A percentile compares a stretch with the other conserved stretches of the same genome.
These are phyloP conservation scores for Vaucheria bursata DNA, from an alignment of 352 stramenopile genomes.

Conservation along the genomic window DNA sequence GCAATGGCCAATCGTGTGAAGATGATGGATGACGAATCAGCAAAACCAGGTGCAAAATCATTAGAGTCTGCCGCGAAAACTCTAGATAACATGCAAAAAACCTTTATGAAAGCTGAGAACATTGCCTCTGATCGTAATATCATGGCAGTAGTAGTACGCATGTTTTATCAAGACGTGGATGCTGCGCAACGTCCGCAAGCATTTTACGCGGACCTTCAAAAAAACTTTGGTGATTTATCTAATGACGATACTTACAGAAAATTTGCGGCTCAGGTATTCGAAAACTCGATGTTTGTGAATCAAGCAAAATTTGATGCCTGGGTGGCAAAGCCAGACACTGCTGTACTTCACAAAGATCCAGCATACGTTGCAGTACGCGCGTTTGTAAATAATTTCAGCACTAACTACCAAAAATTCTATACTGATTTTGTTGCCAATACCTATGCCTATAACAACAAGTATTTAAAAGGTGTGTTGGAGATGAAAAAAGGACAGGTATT, in stretches of 20 bases:
- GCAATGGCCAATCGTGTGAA: neutral
- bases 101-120: neutral
- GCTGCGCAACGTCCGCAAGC: neutral
- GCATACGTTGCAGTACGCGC: neutral
- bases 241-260: neutral
- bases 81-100: neutral
- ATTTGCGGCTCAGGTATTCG: neutral
- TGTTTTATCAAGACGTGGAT: neutral
- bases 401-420: neutral
- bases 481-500: neutral
- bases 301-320: neutral
- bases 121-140: neutral
- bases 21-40: neutral
- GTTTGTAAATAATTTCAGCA: neutral
- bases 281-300: neutral
- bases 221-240: neutral
- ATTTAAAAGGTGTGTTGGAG: constrained; percentile 2
- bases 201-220: neutral
- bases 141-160: neutral
- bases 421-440: neutral
- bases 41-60: too few species aligned
- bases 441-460: neutral
- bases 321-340: neutral
- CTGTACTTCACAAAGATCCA: neutral
- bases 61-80: neutral